Evolutionary conservation across 805 yeast species (phyloP), one percentile per base, ranked within the genome.

Genomic region (Suhomyces kilbournensis): DNA sequence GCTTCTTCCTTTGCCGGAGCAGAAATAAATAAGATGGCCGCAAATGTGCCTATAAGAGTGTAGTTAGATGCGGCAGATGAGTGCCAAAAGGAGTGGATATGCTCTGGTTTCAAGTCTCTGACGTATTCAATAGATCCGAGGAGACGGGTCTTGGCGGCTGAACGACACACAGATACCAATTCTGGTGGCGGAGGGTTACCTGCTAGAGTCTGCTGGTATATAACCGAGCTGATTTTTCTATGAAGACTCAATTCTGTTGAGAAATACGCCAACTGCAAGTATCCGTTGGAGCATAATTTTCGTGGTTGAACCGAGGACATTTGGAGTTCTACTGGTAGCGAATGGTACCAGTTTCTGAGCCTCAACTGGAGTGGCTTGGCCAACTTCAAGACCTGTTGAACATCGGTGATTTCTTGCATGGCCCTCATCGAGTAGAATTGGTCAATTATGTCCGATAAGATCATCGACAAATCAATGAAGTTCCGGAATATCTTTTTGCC

Each of bases 51-150:
- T 39, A 91, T 89, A 35, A 89, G 69, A 6, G 96, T 83, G 56
- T 92, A 82, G 62, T 89, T 90, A 12, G 87, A 78, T 0, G 94
- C 78, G 0, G 96, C 81, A 1, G 91, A 82, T 1, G 91, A 82
- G 68, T 89, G 94, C 97, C 97, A 92, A 66, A 90, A 91, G 9
- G 96, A 83, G 64, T 85, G 92, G 46, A 90, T 77, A 62, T 90
- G 96, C 59, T 90, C 96, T 8, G 87, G 85, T 59, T 84, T 85
- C 65, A 92, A 75, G 54, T 83, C 86, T 47, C 85, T 73, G 8
- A 89, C 84, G 66, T 90, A 88, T 50, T 88, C 94, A 54, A 88
- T 81, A 0, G 97, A 89, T 0, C 97, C 96, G 7, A 81, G 70
- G 15, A 92, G 74, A 62, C 98, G 75, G 1, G 96, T 86, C 53